Evolutionary conservation across 2,329 filamentous ascomycete species (phyloP).

Genomic region (Fusarium anthophilum): DNA sequence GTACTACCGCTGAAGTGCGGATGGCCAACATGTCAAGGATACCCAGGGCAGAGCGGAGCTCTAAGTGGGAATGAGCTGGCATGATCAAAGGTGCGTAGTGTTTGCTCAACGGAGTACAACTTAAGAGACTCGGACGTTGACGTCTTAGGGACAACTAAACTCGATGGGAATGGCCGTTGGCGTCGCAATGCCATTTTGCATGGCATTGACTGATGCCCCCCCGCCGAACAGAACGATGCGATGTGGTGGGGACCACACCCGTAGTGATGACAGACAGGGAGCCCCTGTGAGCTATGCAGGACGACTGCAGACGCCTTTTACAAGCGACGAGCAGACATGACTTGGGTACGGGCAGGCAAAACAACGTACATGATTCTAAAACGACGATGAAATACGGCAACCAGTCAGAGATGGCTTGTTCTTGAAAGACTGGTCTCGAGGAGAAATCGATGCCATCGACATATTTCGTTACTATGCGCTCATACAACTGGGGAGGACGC

Average conservation of each 20-base stretch:
- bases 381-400: background rate
- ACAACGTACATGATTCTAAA: constrained; percentile 17
- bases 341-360: constrained; percentile 7
- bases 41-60: constrained; percentile 39
- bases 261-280: constrained; percentile 43
- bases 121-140: constrained; percentile 36
- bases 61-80: constrained; percentile 40
- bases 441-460: background rate
- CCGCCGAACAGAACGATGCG: constrained; percentile 38
- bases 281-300: constrained; percentile 39
- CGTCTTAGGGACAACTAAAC: constrained; percentile 41
- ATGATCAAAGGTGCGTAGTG: constrained; percentile 43
- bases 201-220: constrained; percentile 42
- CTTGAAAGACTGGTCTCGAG: background rate
- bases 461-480: background rate
- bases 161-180: constrained; percentile 43
- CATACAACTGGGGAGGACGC: background rate
- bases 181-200: constrained; percentile 43
- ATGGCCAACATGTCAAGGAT: constrained; percentile 43
- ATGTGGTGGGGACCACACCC: constrained; percentile 34
- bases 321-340: constrained; percentile 5
- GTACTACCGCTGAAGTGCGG: constrained; percentile 39
- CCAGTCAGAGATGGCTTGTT: background rate
- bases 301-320: constrained; percentile 26
- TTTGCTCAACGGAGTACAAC: constrained; percentile 34